phyloP scores from a whole-genome alignment of 2,329 filamentous ascomycete species.

The Phoma sp. region DNA sequence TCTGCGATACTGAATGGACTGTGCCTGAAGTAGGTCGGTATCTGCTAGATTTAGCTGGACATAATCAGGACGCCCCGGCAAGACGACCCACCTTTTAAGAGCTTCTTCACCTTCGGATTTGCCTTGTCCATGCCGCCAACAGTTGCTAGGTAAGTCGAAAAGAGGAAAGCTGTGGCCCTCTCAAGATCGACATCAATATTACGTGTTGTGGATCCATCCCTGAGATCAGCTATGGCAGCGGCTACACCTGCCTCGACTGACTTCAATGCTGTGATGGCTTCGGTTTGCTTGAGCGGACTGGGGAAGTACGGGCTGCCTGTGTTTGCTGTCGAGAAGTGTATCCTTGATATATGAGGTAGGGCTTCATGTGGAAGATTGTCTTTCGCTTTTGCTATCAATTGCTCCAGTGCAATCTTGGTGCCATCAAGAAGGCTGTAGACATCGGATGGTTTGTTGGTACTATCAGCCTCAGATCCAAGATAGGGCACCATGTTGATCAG shows the following conservation, averaged over 20 bases:
- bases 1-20: slow-evolving; percentile 73
- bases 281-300: slow-evolving; percentile 59
- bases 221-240: slow-evolving; percentile 64
- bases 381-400: slow-evolving; percentile 40
- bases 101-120: slow-evolving; percentile 53
- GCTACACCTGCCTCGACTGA: slow-evolving; percentile 66
- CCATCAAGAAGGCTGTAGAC: slow-evolving; percentile 42
- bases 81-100: slow-evolving; percentile 48
- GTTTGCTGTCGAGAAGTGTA: slow-evolving; percentile 46
- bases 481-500: slow-evolving; percentile 35
- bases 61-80: background rate
- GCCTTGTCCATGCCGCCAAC: slow-evolving; percentile 57
- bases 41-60: slow-evolving; percentile 55
- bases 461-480: slow-evolving; percentile 25
- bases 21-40: slow-evolving; percentile 72
- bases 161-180: slow-evolving; percentile 61
- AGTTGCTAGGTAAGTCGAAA: slow-evolving; percentile 64
- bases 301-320: slow-evolving; percentile 50
- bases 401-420: slow-evolving; percentile 40
- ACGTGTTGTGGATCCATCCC: slow-evolving; percentile 52
- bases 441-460: slow-evolving; percentile 17
- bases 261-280: slow-evolving; percentile 62
- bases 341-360: slow-evolving; percentile 34
- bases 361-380: slow-evolving; percentile 45
- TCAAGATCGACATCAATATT: slow-evolving; percentile 61